Conservation (phyloP, 106 monocot species). For the Cymbidium sinense region DNA sequence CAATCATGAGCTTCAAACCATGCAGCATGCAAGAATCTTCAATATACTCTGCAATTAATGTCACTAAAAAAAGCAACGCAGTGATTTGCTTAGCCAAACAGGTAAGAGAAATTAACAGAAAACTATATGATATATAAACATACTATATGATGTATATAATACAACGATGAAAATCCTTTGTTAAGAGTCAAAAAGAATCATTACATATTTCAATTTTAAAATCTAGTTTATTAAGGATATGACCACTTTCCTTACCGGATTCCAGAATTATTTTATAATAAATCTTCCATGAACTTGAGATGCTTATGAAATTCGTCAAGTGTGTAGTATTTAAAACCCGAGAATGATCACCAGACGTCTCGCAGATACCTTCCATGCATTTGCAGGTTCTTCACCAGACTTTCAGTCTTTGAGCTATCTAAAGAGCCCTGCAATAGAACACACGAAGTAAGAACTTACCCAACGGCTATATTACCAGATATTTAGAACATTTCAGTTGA, state of each 20-base stretch:
- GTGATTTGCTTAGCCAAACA: no score
- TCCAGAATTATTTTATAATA: constrained; percentile 1
- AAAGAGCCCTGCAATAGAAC: constrained; percentile 16
- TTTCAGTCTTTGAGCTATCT: constrained; percentile 21
- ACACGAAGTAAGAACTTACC: neutral
- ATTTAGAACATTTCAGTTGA: neutral
- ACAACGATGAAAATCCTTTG: neutral
- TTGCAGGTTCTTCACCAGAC: constrained; percentile 21
- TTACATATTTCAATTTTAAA: no score
- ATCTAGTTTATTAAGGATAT: no score
- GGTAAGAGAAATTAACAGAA: no score
- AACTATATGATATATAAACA: neutral
- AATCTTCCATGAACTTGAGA: neutral
- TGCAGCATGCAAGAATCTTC: no score
- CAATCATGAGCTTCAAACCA: no score
- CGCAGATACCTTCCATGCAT: constrained; percentile 23
- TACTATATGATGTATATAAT: neutral
- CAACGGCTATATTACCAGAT: no score
- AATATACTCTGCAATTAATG: no score
- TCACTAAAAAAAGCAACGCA: no score
- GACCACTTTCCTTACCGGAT: neutral
- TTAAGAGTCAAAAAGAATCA: no score
- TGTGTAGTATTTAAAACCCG: neutral
- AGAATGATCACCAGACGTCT: constrained; percentile 20
- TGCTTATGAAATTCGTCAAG: neutral